Evolutionary conservation across 2,329 filamentous ascomycete genomes (phyloP), one percentile per base, ranked within the genome.

Genomic region (Stagonosporopsis rhizophila): DNA sequence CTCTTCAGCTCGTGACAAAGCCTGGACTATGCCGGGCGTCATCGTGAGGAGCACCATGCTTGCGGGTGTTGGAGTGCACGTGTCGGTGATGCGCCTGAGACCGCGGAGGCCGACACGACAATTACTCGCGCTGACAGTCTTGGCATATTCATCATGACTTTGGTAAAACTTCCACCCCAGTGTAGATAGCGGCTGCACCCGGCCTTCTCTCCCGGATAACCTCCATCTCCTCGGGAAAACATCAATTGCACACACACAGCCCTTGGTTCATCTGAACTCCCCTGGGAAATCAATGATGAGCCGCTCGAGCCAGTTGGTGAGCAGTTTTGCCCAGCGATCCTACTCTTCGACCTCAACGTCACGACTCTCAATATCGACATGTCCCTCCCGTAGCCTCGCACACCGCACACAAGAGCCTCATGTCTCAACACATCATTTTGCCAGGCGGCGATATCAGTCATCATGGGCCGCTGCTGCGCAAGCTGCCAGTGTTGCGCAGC

Each of bases 11-110:
- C 66, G 74, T 15, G 79, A 66, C 11, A 93, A 69, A 0, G 83
- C 88, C 72, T 86, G 85, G 77, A 88, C 85, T 27, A 91, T 85
- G 64, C 84, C 80, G 65, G 84, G 74, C 4, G 89, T 93, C 81
- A 92, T 89, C n/a, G 87, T 90, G 38, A 95, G 85, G 39, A 90
- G 81, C 17, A 93, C 89, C 90, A 94, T 94, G 44, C 39, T 22
- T 44, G 47, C 20, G 45, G 46, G 7, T 15, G 34, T 23, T 17
- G 23, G 20, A 23, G 32, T 56, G 30, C 17, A 19, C 27, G 40
- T 50, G 42, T 22, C 17, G 27, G 34, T 38, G 44, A 41, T 40
- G 50, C 35, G 27, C 20, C 15, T 19, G 41, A 51, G 59, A 56
- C 15, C 28, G n/a, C 41, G 49, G 44, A 27, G 27, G 15, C 34